phyloP scores from a whole-genome alignment of 139 green algal species.

The Picochlorum sp. region DNA sequence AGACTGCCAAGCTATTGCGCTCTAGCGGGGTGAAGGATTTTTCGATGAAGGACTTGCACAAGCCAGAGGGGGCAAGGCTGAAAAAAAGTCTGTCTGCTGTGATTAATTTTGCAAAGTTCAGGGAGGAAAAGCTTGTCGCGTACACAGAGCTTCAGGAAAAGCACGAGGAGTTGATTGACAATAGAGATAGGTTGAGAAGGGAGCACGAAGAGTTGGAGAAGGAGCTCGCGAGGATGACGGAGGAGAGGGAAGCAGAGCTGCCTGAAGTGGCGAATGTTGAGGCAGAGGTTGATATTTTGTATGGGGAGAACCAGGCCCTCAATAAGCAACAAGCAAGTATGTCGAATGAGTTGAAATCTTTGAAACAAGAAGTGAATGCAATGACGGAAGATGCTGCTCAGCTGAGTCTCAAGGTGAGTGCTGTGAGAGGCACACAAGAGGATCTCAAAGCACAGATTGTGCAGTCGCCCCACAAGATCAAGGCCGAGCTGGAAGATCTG shows the following conservation, averaged over 20 bases:
- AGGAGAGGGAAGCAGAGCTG: slow-evolving; percentile 26
- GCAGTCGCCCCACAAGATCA: slow-evolving; percentile 45
- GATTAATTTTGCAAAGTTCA: slow-evolving; percentile 93
- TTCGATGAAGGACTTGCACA: slow-evolving; percentile 75
- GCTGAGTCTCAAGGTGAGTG: slow-evolving; percentile 51
- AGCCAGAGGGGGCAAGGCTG: slow-evolving; percentile 67
- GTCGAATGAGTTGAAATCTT: slow-evolving; percentile 43
- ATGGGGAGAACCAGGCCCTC: slow-evolving; percentile 48
- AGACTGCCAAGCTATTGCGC: slow-evolving; percentile 57
- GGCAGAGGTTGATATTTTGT: slow-evolving; percentile 40
- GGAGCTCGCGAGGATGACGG: slow-evolving; percentile 49
- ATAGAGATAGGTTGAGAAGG: slow-evolving; percentile 32
- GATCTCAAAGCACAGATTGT: slow-evolving; percentile 67
- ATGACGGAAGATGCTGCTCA: slow-evolving; percentile 46
- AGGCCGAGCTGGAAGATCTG: slow-evolving; percentile 33
- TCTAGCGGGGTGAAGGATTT: slow-evolving; percentile 79
- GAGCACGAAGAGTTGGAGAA: slow-evolving; percentile 35
- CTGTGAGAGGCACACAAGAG: slow-evolving; percentile 44
- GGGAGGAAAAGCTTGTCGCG: slow-evolving; percentile 78
- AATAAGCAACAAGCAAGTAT: slow-evolving; percentile 64
- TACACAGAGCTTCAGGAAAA: slow-evolving; percentile 55
- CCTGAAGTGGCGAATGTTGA: slow-evolving; percentile 48
- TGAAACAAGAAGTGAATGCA: slow-evolving; percentile 48
- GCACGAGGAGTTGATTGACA: slow-evolving; percentile 27
- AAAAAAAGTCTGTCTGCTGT: slow-evolving; percentile 75